These are phyloP conservation scores for Colletotrichum gigasporum DNA, from an alignment of 2,329 filamentous ascomycete species.

Conservation along the genomic window DNA sequence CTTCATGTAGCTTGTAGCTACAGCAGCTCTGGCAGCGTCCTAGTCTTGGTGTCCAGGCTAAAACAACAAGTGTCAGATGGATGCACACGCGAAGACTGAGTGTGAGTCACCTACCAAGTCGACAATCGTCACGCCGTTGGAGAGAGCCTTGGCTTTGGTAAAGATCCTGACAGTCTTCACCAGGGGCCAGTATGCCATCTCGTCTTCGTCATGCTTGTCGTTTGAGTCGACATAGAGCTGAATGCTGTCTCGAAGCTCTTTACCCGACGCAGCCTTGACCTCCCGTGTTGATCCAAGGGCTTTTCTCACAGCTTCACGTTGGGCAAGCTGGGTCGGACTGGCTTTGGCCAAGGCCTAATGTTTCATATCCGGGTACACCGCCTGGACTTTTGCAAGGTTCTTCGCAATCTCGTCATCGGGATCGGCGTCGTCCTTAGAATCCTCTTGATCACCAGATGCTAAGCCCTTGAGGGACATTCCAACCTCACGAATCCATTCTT, in stretches of 20 bases:
- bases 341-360: rapidly evolving
- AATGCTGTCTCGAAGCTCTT: not conserved
- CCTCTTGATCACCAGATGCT: too few relatives aligned
- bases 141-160: constrained; percentile 43
- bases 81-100: rapidly evolving
- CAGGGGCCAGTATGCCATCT: constrained; percentile 54
- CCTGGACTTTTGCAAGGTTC: constrained; percentile 54
- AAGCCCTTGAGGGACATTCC: constrained; percentile 57
- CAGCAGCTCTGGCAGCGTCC: constrained; percentile 66
- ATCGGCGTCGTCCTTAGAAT: constrained; percentile 40
- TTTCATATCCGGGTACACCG: constrained; percentile 51
- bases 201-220: not conserved
- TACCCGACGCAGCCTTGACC: not conserved
- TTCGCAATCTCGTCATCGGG: constrained; percentile 45
- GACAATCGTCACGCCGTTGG: constrained; percentile 46
- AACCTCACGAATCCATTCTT: constrained; percentile 64
- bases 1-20: constrained; percentile 68
- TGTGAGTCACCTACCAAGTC: constrained; percentile 53
- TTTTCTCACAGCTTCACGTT: not conserved
- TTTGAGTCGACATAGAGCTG: constrained; percentile 1
- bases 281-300: not conserved
- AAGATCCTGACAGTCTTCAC: constrained; percentile 59
- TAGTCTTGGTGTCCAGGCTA: constrained; percentile 66
- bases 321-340: not conserved
- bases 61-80: constrained; percentile 3